Evolutionary conservation across 2,329 filamentous ascomycete species (phyloP).

Genomic region (Hortaea werneckii): DNA sequence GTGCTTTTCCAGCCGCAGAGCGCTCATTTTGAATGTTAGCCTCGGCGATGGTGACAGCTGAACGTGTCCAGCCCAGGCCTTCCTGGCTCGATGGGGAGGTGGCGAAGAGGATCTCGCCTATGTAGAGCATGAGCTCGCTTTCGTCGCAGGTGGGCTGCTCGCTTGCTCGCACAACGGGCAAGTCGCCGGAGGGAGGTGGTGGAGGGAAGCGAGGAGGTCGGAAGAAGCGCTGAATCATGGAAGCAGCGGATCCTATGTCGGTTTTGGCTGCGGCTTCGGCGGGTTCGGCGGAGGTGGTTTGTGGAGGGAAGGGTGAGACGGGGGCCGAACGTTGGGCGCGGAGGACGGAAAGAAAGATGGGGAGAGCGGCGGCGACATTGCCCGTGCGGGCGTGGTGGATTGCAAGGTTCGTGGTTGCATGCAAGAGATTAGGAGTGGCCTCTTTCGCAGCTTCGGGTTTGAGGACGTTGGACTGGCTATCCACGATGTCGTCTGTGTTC

Average conservation of each 20-base stretch:
- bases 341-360: constrained; percentile 76
- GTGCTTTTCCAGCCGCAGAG: background rate
- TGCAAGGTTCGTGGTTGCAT: constrained; percentile 65
- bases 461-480: constrained; percentile 51
- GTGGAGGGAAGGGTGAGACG: constrained; percentile 25
- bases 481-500: constrained; percentile 37
- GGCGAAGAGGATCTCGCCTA: constrained; percentile 85
- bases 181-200: constrained; percentile 59
- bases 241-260: constrained; percentile 13
- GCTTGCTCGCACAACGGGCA: constrained; percentile 50
- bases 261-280: constrained; percentile 6
- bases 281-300: constrained; percentile 10
- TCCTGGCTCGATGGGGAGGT: constrained; percentile 48
- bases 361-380: constrained; percentile 59
- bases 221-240: constrained; percentile 27
- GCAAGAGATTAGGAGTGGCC: constrained; percentile 61
- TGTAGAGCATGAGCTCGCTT: constrained; percentile 76
- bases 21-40: constrained; percentile 25
- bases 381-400: constrained; percentile 64
- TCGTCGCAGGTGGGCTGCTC: constrained; percentile 63
- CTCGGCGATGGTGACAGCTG: constrained; percentile 74
- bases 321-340: constrained; percentile 58
- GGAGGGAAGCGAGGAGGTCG: constrained; percentile 49
- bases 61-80: constrained; percentile 80
- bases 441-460: constrained; percentile 37